A percentile compares a stretch with the other conserved stretches of the same genome.
phyloP scores from a whole-genome alignment of 2,329 filamentous ascomycete species.

The Diaporthe caulivora region DNA sequence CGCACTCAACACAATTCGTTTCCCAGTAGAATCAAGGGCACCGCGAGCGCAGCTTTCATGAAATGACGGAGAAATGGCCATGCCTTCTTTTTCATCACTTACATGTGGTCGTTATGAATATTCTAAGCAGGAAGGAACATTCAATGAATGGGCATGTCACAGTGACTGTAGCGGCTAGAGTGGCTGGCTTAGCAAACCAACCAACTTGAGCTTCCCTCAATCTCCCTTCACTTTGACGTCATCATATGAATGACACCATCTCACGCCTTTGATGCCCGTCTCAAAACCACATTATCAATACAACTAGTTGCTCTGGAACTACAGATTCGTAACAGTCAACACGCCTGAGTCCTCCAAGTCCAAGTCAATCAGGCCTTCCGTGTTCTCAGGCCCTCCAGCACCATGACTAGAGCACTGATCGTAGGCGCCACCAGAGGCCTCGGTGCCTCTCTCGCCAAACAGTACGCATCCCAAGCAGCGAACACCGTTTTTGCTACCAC shows the following conservation, averaged over 20 bases:
- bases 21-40: conserved; percentile 46
- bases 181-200: not conserved
- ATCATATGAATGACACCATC: conserved; percentile 30
- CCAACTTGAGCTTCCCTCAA: not conserved
- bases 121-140: too few species aligned
- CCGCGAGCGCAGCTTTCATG: not conserved
- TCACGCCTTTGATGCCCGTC: not conserved
- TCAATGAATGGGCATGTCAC: not conserved
- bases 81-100: not conserved
- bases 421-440: conserved; percentile 78
- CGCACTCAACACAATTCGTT: conserved; percentile 59
- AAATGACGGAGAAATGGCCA: not conserved
- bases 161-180: not conserved
- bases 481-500: conserved; percentile 68
- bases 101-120: not conserved
- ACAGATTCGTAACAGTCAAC: not conserved
- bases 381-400: not conserved
- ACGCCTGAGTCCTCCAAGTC: too few species aligned
- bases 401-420: conserved; percentile 67
- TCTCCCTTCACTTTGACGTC: conserved; percentile 34
- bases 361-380: too few species aligned
- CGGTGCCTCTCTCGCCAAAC: conserved; percentile 70
- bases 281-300: not conserved
- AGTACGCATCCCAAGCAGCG: conserved; percentile 63
- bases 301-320: not conserved